These are phyloP conservation scores for Diplodia intermedia DNA, from an alignment of 2,329 filamentous ascomycete genomes.

Conservation along the genomic window DNA sequence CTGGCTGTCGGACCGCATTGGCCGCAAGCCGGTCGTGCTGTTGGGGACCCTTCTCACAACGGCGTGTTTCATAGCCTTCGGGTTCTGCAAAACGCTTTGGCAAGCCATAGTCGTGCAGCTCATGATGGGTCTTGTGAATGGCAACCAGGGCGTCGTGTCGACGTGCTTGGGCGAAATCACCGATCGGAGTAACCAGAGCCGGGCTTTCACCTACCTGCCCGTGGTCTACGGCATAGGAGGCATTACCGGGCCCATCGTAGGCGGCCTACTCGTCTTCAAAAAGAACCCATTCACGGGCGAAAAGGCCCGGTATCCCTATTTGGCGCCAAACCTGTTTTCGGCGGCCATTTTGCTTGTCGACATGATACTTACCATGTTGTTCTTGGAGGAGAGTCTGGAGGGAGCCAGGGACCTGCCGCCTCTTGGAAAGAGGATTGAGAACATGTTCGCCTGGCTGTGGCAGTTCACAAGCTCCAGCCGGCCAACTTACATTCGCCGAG, in stretches of 20 bases:
- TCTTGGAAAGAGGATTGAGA: slow-evolving; percentile 64
- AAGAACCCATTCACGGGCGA: slow-evolving; percentile 62
- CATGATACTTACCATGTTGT: slow-evolving; percentile 75
- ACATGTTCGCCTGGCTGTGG: slow-evolving; percentile 72
- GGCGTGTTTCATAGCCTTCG: slow-evolving; percentile 82
- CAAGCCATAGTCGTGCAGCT: slow-evolving; percentile 87
- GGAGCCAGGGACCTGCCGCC: slow-evolving; percentile 67
- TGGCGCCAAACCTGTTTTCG: slow-evolving; percentile 81
- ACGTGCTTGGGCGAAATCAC: slow-evolving; percentile 95
- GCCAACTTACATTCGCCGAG: slow-evolving; percentile 64
- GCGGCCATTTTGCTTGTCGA: slow-evolving; percentile 75
- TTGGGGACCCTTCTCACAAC: slow-evolving; percentile 83
- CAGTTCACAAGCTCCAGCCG: slow-evolving; percentile 67
- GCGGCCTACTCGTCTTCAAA: slow-evolving; percentile 77
- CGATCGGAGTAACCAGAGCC: slow-evolving; percentile 91
- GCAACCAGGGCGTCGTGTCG: slow-evolving; percentile 91
- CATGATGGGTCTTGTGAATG: slow-evolving; percentile 91
- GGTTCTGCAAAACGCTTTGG: slow-evolving; percentile 81
- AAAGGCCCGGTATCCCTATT: slow-evolving; percentile 75
- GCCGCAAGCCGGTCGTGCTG: slow-evolving; percentile 82
- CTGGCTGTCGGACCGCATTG: slow-evolving; percentile 78
- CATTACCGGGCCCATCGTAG: slow-evolving; percentile 91
- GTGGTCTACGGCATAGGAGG: slow-evolving; percentile 95
- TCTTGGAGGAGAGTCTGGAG: slow-evolving; percentile 86
- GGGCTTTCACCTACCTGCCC: slow-evolving; percentile 91